Percentiles rank a stretch among this genome's conserved stretches.
phyloP scores from a whole-genome alignment of 768 basidiomycete genomes.

The Russula ochroleuca region DNA sequence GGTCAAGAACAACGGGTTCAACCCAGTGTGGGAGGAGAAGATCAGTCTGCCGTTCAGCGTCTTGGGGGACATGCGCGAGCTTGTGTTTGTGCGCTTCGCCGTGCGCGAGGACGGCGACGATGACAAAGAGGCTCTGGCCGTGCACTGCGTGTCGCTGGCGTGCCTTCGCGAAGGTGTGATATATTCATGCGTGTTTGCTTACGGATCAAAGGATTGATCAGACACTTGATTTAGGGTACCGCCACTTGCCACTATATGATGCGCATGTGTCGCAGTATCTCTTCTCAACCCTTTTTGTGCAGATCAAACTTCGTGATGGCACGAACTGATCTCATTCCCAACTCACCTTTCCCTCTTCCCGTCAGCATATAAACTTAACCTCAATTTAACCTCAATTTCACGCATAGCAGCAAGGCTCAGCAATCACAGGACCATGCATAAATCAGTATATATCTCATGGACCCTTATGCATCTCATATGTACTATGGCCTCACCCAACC shows the following conservation, averaged over 20 bases:
- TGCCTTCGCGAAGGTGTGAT: slow-evolving; percentile 64
- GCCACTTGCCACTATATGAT: slow-evolving; percentile 88
- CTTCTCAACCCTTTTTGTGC: slow-evolving; percentile 90
- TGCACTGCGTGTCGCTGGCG: slow-evolving; percentile 69
- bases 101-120: slow-evolving; percentile 62
- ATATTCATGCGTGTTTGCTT: neutral
- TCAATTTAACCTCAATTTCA: neutral
- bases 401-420: neutral
- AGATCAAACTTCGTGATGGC: slow-evolving; percentile 46
- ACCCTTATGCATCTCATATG: neutral
- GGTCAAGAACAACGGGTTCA: slow-evolving; percentile 87
- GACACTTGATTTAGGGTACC: slow-evolving; percentile 58
- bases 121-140: slow-evolving; percentile 63
- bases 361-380: neutral
- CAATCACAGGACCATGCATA: neutral
- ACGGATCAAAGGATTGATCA: slow-evolving; percentile 26
- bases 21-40: slow-evolving; percentile 79
- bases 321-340: neutral
- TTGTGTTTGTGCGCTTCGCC: slow-evolving; percentile 79
- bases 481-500: neutral
- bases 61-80: slow-evolving; percentile 69
- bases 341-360: neutral
- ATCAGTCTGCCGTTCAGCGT: slow-evolving; percentile 71
- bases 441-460: slow-evolving; percentile 2
- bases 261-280: slow-evolving; percentile 80